These are phyloP conservation scores for Fusarium pseudograminearum DNA, from an alignment of 2,329 filamentous ascomycete species.

Conservation along the genomic window DNA sequence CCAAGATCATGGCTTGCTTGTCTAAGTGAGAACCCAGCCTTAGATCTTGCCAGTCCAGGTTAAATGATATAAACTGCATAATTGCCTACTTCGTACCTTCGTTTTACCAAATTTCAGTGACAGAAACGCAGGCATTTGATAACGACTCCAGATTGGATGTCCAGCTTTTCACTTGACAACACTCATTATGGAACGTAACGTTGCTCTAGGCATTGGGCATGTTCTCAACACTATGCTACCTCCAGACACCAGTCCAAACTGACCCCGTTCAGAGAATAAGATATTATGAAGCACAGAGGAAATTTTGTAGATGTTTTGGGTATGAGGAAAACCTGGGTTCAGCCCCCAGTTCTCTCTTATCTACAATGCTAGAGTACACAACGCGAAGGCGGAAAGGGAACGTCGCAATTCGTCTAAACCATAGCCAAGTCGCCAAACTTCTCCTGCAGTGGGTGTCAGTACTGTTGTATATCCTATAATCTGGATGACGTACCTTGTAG, in stretches of 20 bases:
- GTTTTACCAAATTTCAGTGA: background rate
- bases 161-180: background rate
- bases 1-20: background rate
- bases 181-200: background rate
- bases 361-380: conserved; percentile 79
- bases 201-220: background rate
- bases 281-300: conserved; percentile 40
- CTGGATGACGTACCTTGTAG: conserved; percentile 83
- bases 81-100: background rate
- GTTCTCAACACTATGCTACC: background rate
- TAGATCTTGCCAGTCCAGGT: background rate
- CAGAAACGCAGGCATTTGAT: background rate
- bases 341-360: conserved; percentile 62
- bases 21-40: background rate
- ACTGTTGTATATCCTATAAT: conserved; percentile 4
- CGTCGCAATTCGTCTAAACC: conserved; percentile 73
- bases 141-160: background rate
- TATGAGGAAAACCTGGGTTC: conserved; percentile 52
- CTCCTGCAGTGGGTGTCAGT: conserved; percentile 76
- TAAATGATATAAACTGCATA: background rate
- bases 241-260: conserved; percentile 1
- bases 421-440: conserved; percentile 98
- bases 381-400: conserved; percentile 60
- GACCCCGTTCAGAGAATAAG: conserved; percentile 4
- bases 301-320: conserved; percentile 45